Evolutionary conservation across 108 stramenopile genomes (phyloP).

Genomic region (Parietichytrium sp.): DNA sequence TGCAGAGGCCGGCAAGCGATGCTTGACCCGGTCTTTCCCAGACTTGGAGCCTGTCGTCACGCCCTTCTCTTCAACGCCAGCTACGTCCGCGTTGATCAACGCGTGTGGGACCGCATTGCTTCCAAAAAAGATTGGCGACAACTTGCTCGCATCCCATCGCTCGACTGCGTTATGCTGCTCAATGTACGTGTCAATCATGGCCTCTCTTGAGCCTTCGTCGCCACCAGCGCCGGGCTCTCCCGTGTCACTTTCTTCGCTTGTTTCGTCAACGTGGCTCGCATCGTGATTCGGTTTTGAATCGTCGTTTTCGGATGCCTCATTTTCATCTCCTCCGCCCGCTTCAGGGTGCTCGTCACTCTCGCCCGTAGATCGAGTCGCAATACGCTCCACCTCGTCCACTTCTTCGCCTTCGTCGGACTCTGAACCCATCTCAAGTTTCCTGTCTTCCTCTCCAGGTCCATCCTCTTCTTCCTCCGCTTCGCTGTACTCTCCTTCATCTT

Average conservation of each 20-base stretch:
- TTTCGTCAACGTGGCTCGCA: neutral
- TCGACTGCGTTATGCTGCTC: too few relatives aligned
- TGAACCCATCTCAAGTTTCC: too few relatives aligned
- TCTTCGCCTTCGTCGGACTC: too few relatives aligned
- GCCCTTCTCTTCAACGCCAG: neutral
- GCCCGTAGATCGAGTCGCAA: neutral
- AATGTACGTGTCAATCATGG: neutral
- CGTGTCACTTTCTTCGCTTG: neutral
- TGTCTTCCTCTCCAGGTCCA: too few relatives aligned
- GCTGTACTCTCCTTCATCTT: too few relatives aligned
- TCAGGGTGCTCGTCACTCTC: neutral
- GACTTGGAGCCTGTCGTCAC: neutral
- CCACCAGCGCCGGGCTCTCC: neutral
- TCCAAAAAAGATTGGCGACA: conserved; percentile 18
- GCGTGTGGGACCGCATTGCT: neutral
- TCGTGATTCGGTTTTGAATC: neutral
- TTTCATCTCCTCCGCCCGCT: neutral
- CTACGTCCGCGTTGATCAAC: neutral
- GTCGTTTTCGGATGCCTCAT: neutral
- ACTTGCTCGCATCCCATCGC: neutral
- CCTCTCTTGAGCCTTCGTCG: neutral
- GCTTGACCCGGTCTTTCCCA: neutral
- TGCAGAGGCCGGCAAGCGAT: neutral
- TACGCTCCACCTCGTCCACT: neutral
- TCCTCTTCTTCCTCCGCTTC: too few relatives aligned